Conservation (phyloP, 2,329 filamentous ascomycete genomes). For the Microdochium bolleyi region DNA sequence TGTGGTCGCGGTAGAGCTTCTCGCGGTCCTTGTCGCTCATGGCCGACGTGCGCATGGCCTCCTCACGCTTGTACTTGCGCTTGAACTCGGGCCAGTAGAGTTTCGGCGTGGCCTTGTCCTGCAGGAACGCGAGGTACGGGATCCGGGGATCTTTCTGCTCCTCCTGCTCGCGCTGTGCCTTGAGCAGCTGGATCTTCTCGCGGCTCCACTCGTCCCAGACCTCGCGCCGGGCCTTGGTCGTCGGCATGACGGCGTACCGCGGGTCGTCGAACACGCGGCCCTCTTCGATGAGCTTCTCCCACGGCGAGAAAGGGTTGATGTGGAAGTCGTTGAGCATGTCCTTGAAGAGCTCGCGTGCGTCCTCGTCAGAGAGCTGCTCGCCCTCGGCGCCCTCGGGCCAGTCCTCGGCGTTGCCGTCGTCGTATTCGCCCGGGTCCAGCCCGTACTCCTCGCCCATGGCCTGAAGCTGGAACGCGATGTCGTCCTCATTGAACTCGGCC, state of each 20-base stretch:
- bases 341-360: constrained; percentile 71
- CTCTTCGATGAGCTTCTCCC: constrained; percentile 84
- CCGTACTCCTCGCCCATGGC: constrained; percentile 84
- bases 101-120: constrained; percentile 77
- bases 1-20: constrained; percentile 69
- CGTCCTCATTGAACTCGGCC: constrained; percentile 85
- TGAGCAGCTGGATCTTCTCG: constrained; percentile 64
- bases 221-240: constrained; percentile 73
- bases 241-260: constrained; percentile 76
- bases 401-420: constrained; percentile 50
- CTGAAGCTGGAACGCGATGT: constrained; percentile 86
- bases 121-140: constrained; percentile 73
- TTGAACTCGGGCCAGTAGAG: constrained; percentile 97
- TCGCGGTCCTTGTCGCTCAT: constrained; percentile 72
- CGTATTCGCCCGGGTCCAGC: constrained; percentile 69
- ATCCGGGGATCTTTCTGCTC: constrained; percentile 79
- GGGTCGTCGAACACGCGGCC: constrained; percentile 76
- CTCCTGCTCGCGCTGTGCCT: constrained; percentile 64
- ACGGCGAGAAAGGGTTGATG: constrained; percentile 82
- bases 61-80: constrained; percentile 77
- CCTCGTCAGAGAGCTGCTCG: constrained; percentile 62
- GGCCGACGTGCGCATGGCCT: constrained; percentile 67
- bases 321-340: constrained; percentile 76
- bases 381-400: constrained; percentile 69
- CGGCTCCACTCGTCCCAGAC: constrained; percentile 80